Percentiles rank a stretch among this genome's conserved stretches.
These are phyloP conservation scores for Citrullus mucosospermus DNA, from an alignment of 306 rosid genomes.

Conservation along the genomic window DNA sequence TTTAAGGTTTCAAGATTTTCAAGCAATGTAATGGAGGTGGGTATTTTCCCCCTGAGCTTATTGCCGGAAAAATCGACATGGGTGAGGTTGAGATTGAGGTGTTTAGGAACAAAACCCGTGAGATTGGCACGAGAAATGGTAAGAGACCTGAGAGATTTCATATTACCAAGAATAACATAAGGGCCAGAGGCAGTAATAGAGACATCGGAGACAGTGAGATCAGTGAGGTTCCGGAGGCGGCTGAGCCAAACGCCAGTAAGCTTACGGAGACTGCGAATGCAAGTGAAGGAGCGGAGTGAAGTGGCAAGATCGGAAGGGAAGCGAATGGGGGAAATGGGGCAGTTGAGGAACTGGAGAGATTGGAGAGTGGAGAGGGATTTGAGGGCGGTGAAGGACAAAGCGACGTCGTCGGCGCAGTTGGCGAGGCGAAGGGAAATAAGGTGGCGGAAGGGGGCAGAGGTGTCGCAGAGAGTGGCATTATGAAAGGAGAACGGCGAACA, in stretches of 20 bases:
- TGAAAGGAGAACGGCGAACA: slow-evolving; percentile 40
- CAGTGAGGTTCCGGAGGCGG: slow-evolving; percentile 64
- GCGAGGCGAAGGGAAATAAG: slow-evolving; percentile 55
- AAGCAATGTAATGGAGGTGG: slow-evolving; percentile 45
- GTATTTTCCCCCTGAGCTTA: slow-evolving; percentile 50
- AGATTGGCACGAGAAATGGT: slow-evolving; percentile 69
- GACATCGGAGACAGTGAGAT: slow-evolving; percentile 51
- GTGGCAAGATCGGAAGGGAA: slow-evolving; percentile 55
- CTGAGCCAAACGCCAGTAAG: slow-evolving; percentile 85
- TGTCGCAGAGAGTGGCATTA: slow-evolving; percentile 64
- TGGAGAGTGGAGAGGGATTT: slow-evolving; percentile 69
- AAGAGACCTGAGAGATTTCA: slow-evolving; percentile 50
- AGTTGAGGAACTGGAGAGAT: slow-evolving; percentile 61
- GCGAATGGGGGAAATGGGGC: slow-evolving; percentile 73
- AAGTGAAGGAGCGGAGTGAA: slow-evolving; percentile 70
- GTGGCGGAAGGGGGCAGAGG: slow-evolving; percentile 79
- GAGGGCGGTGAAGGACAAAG: slow-evolving; percentile 87
- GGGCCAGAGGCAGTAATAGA: slow-evolving; percentile 55
- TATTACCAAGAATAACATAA: slow-evolving; percentile 60
- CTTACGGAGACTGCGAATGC: slow-evolving; percentile 38
- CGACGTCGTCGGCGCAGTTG: slow-evolving; percentile 71
- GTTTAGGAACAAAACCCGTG: slow-evolving; percentile 53
- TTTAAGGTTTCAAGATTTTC: slow-evolving; percentile 45
- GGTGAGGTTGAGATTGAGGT: slow-evolving; percentile 51
- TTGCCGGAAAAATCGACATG: slow-evolving; percentile 72